Evolutionary conservation across 306 rosid genomes (phyloP).

Genomic region (Cicer arietinum): DNA sequence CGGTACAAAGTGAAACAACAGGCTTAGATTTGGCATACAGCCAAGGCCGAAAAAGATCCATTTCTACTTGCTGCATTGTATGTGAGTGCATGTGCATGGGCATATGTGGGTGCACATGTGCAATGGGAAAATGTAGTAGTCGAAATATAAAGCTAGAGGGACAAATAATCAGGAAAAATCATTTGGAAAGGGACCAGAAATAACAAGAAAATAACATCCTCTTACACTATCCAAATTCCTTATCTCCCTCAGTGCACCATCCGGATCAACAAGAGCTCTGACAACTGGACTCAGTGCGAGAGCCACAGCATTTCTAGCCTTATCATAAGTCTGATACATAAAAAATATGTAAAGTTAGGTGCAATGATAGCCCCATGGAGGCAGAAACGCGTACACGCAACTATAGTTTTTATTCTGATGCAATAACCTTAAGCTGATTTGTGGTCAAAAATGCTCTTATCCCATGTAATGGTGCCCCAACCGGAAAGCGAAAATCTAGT

Average conservation of each 20-base stretch:
- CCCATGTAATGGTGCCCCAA: conserved; percentile 96
- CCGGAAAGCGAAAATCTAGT: conserved; percentile 93
- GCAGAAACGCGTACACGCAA: background rate
- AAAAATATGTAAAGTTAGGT: conserved; percentile 35
- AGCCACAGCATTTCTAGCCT: conserved; percentile 97
- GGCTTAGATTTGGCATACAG: conserved; percentile 25
- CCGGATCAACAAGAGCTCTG: conserved; percentile 92
- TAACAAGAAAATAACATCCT: conserved; percentile 32
- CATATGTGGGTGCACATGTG: background rate
- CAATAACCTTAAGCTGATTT: conserved; percentile 83
- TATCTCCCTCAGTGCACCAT: conserved; percentile 91
- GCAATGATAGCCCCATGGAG: conserved; percentile 6
- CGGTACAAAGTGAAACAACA: conserved; percentile 2
- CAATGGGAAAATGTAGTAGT: conserved; percentile 22
- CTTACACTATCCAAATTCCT: conserved; percentile 91
- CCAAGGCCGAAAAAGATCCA: conserved; percentile 18
- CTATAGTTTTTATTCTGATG: conserved; percentile 4
- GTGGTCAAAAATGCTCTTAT: conserved; percentile 92
- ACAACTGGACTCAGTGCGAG: conserved; percentile 98
- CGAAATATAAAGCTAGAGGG: conserved; percentile 5
- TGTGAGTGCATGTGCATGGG: conserved; percentile 7
- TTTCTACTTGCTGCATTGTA: conserved; percentile 3
- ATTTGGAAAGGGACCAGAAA: conserved; percentile 25
- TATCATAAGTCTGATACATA: conserved; percentile 80
- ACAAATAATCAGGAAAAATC: conserved; percentile 23